Evolutionary conservation across 192 early-diverging fungal genomes (phyloP), one percentile per base, ranked within the genome.

Genomic region (Rhizophagus sp.): DNA sequence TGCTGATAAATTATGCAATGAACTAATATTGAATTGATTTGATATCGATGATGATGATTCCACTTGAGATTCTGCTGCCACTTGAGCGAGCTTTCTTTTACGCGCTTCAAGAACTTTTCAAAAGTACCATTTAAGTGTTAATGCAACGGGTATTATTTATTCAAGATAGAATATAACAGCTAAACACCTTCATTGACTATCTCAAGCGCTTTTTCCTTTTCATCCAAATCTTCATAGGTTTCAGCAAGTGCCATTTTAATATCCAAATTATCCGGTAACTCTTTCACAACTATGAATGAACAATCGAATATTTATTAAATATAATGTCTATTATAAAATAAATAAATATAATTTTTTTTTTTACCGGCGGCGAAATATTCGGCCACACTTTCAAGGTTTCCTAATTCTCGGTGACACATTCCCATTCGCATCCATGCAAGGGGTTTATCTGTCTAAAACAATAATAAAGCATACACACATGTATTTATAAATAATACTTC

Each of bases 171-270:
- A 67, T 1, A 6, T 65, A 36, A 19, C 67, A 50, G 50, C 3
- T 49, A 63, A 77, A 74, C 81, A 86, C 87, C 87, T 76, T 82
- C 81, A 24, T 88, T 87, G 12, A 87, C 88, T 11, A 89, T 75
- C 12, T 86, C 84, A 15, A 88, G 81, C 9, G 89, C 89, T 36
- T 85, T 83, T 33, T 82, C 84, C 39, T 88, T 84, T 41, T 87
- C 83, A 36, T 94, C 94, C 57, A 92, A 83, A 61, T 91, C 92
- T 79, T 95, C 91, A 70, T 93, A 94, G 0, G 95, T 87, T 67
- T 90, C 83, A 19, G 93, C 94, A 5, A 96, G 81, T 63, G 90
- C 85, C 82, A 92, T 83, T 78, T 90, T 91, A 41, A 90, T 87
- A 61, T 93, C 92, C 25, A 88, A 81, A 80, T 94, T 90, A 11